Percentiles rank a stretch among this genome's conserved stretches.
These are phyloP conservation scores for Tricholoma matsutake DNA, from an alignment of 768 basidiomycete genomes.

Conservation along the genomic window DNA sequence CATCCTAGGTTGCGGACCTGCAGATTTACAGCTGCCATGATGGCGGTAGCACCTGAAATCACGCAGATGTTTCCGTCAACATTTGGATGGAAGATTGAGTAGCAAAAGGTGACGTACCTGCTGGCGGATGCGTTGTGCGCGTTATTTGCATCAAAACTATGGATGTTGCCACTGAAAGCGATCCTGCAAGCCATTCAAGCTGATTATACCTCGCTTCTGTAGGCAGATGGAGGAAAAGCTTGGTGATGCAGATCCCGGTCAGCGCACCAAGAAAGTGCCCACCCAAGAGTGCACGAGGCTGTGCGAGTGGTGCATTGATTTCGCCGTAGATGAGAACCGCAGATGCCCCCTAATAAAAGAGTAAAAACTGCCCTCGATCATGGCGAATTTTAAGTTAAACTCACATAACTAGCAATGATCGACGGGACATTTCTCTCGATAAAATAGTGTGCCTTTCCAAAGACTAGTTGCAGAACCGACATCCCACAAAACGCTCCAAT, in stretches of 20 bases:
- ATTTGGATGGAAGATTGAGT: too few relatives aligned
- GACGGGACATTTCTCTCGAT: conserved; percentile 41
- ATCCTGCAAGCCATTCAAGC: conserved; percentile 48
- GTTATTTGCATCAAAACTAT: conserved; percentile 53
- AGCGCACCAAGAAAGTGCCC: conserved; percentile 52
- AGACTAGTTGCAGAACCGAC: conserved; percentile 47
- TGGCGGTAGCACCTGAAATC: conserved; percentile 46
- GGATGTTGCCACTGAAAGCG: conserved; percentile 39
- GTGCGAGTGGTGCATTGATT: conserved; percentile 49
- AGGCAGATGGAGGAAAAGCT: conserved; percentile 45
- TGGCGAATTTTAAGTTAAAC: conserved; percentile 17
- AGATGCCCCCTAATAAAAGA: conserved; percentile 43
- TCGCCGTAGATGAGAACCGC: conserved; percentile 54
- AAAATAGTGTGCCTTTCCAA: conserved; percentile 47
- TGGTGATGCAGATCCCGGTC: conserved; percentile 47
- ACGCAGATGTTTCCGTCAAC: background rate
- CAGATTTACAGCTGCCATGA: conserved; percentile 42
- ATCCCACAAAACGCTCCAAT: conserved; percentile 50
- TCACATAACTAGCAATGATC: conserved; percentile 47
- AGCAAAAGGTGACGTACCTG: conserved; percentile 36
- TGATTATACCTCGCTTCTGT: conserved; percentile 39
- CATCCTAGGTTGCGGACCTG: conserved; percentile 47
- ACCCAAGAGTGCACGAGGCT: conserved; percentile 48
- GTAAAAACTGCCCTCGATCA: background rate
- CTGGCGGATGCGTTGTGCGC: conserved; percentile 51